Evolutionary conservation across 495 filamentous ascomycete species (phyloP).

Genomic region (Xylaria palmicola): DNA sequence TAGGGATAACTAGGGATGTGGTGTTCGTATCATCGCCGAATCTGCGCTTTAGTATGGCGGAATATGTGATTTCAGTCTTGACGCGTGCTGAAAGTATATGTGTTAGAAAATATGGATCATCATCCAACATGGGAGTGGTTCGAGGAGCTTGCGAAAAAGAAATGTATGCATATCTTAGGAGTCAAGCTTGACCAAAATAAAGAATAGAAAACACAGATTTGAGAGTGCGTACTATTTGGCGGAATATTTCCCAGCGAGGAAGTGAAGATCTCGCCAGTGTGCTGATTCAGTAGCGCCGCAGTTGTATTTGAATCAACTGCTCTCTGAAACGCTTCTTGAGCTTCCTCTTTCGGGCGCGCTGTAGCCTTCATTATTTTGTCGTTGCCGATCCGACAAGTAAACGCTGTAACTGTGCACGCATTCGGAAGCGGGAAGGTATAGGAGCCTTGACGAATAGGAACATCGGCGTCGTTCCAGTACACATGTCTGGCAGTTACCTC

Average conservation of each 20-base stretch:
- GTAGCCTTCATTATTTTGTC: constrained; percentile 37
- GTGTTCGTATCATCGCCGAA: constrained; percentile 41
- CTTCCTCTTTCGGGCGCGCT: constrained; percentile 52
- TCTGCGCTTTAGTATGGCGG: constrained; percentile 57
- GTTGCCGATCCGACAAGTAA: constrained; percentile 42
- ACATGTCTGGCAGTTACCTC: constrained; percentile 50
- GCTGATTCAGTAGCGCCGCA: constrained; percentile 51
- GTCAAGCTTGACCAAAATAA: too few species aligned
- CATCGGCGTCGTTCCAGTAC: constrained; percentile 43
- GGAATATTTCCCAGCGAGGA: constrained; percentile 56
- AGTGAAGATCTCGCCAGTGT: constrained; percentile 51
- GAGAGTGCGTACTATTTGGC: constrained; percentile 15
- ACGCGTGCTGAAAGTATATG: constrained; percentile 16
- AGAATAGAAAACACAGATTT: too few species aligned
- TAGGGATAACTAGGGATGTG: constrained; percentile 52
- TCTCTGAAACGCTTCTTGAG: constrained; percentile 44
- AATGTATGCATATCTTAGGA: too few species aligned
- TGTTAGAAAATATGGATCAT: too few species aligned
- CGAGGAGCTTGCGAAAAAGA: too few species aligned
- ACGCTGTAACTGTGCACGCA: constrained; percentile 52
- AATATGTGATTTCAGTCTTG: constrained; percentile 48
- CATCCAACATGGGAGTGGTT: too few species aligned
- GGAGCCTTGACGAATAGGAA: constrained; percentile 41
- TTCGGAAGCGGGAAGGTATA: constrained; percentile 60
- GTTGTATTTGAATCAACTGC: constrained; percentile 45